A percentile compares a stretch with the other conserved stretches of the same genome.
Conservation (phyloP, 2,329 filamentous ascomycete species). For the Curvularia sp. region DNA sequence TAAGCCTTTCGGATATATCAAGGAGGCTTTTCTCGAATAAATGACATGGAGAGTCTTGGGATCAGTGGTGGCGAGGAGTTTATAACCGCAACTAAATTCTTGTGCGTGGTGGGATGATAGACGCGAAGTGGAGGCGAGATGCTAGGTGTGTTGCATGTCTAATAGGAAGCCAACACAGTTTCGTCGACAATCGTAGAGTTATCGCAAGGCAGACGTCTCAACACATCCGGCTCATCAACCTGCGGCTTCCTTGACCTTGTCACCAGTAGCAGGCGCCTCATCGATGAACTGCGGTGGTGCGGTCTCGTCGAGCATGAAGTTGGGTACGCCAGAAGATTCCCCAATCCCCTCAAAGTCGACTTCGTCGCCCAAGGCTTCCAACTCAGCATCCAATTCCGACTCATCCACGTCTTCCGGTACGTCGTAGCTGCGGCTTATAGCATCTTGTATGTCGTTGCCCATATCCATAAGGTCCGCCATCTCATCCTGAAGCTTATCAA, state of each 20-base stretch:
- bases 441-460: slow-evolving; percentile 98
- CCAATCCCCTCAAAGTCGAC: slow-evolving; percentile 81
- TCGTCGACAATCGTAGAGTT: not conserved
- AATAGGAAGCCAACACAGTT: not conserved
- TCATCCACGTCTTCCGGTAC: slow-evolving; percentile 97
- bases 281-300: slow-evolving; percentile 87
- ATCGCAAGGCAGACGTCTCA: not conserved
- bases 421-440: slow-evolving; percentile 87
- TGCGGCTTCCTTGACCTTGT: slow-evolving; percentile 83
- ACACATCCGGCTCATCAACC: slow-evolving; percentile 47
- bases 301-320: slow-evolving; percentile 88
- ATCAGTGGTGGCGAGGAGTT: not conserved
- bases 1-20: not conserved
- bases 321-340: slow-evolving; percentile 69
- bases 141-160: not conserved
- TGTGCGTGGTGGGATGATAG: not conserved
- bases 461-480: slow-evolving; percentile 98
- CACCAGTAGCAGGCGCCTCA: slow-evolving; percentile 72
- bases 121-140: not conserved
- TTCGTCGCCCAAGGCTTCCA: slow-evolving; percentile 93
- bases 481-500: slow-evolving; percentile 96
- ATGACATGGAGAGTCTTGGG: not conserved
- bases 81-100: not conserved
- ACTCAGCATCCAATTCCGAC: slow-evolving; percentile 91
- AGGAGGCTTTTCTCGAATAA: not conserved